phyloP scores from a whole-genome alignment of 1,284 basidiomycete genomes.

The Melampsora occidentalis region DNA sequence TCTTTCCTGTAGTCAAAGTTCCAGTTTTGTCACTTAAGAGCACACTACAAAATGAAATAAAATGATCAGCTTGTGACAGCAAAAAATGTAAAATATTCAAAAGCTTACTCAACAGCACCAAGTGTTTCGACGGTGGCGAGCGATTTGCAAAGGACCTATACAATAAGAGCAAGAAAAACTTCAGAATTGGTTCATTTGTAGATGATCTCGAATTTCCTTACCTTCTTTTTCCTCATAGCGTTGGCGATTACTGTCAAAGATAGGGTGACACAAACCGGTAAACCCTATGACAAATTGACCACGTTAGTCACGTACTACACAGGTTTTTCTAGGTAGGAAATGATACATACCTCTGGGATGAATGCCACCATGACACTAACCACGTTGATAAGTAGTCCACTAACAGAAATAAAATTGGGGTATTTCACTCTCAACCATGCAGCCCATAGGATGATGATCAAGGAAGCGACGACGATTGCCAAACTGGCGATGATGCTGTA shows the following conservation, averaged over 20 bases:
- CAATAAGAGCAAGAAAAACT: conserved; percentile 52
- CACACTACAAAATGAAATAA: conserved; percentile 49
- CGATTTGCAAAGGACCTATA: conserved; percentile 64
- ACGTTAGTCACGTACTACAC: too few relatives aligned
- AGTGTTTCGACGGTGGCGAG: conserved; percentile 65
- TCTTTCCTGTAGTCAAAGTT: conserved; percentile 58
- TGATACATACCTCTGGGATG: conserved; percentile 46
- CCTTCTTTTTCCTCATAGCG: conserved; percentile 48
- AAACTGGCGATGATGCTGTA: conserved; percentile 48
- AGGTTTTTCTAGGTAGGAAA: too few relatives aligned
- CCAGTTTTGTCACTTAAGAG: conserved; percentile 64
- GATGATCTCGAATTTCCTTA: background rate
- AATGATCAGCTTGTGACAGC: too few relatives aligned
- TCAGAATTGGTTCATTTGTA: background rate
- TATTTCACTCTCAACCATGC: conserved; percentile 49
- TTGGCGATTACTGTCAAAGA: conserved; percentile 61
- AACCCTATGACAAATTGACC: conserved; percentile 46
- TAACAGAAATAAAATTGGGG: conserved; percentile 47
- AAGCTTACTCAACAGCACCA: conserved; percentile 57
- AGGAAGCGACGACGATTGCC: conserved; percentile 46
- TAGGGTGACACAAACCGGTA: conserved; percentile 58
- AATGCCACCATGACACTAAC: conserved; percentile 49
- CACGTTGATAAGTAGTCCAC: conserved; percentile 36
- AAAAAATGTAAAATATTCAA: too few relatives aligned
- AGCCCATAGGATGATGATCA: conserved; percentile 50